Base-by-base conservation (phyloP, 2,329 filamentous ascomycete genomes). In the Penicillium hordei region DNA sequence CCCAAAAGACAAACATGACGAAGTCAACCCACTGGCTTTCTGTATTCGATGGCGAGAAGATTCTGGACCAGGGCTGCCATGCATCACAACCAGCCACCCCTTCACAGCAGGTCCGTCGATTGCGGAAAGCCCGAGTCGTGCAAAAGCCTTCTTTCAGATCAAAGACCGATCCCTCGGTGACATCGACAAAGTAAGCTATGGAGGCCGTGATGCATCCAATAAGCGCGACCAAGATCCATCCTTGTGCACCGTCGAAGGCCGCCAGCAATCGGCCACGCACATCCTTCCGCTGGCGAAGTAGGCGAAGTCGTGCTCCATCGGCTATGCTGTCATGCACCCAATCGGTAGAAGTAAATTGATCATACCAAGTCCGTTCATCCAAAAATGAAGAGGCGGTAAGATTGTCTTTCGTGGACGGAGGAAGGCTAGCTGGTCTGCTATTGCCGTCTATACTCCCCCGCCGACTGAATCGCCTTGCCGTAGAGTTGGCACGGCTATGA, bases 251-350 rank as follows among this genome's bases (percentile, higher is more conserved):
- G 70, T 99, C 94, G 59, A 94, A 90, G 68, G 89, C 83, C 1
- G 90, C 84, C 45, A 85, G 79, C 15, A 96, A 65, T 48, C 89
- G 87, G n/a, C 93, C 93, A 71, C 88, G 87, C 60, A 96, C 83
- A 76, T 93, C 94, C 72, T 89, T 95, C 48, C 92, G 83, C 67
- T 84, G 87, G 49, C 91, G 86, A 39, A 99, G 82, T 52, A 87
- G 87, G 73, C 95, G 94, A 49, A 95, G 86, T 27, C 94, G 89
- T 68, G 92, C 91, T 10, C 93, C 91, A 76, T 97, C 94, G 68
- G 92, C 91, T 65, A 99, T 97, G 73, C 89, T 93, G 75, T 99
- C 94, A 72, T 96, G 93, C 0, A 99, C 93, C 94, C 94, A 99
- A 74, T 99, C 93, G 55, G 91, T 97, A 7, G 91, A 96, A 6